Percentiles rank a stretch among this genome's conserved stretches.
Evolutionary conservation across 139 green algal species (phyloP).

Genomic region (Gonium pectorale): DNA sequence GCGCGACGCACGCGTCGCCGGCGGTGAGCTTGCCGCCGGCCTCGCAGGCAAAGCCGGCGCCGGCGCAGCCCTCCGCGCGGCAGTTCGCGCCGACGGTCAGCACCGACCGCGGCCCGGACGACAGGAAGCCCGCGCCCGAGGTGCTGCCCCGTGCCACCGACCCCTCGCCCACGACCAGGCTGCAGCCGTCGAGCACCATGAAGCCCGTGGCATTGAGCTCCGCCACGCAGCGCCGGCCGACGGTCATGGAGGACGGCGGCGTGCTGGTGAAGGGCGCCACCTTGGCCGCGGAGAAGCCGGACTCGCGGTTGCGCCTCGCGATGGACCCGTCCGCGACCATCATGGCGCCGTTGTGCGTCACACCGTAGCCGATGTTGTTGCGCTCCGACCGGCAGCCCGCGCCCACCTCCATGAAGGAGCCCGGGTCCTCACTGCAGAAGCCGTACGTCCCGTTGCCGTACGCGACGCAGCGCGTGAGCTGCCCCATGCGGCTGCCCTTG

Average conservation of each 20-base stretch:
- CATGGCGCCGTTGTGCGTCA: neutral
- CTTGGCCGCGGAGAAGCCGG: neutral
- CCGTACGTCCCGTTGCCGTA: neutral
- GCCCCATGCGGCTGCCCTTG: neutral
- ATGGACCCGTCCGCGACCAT: neutral
- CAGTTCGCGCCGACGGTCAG: neutral
- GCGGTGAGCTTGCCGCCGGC: neutral
- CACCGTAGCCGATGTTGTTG: neutral
- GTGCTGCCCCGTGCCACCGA: neutral
- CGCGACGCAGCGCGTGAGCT: neutral
- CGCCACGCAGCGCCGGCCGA: neutral
- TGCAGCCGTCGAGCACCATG: neutral
- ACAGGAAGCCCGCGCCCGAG: neutral
- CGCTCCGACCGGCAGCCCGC: neutral
- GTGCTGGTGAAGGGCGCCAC: too few species aligned
- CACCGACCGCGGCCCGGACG: neutral
- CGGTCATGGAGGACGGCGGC: neutral
- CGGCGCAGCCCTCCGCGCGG: neutral
- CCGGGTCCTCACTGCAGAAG: constrained; percentile 7
- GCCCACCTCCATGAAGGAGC: neutral
- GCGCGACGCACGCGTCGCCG: neutral
- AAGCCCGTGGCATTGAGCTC: neutral
- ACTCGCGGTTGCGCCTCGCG: neutral
- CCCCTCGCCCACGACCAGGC: neutral
- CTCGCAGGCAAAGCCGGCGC: neutral